Evolutionary conservation across 2,329 filamentous ascomycete genomes (phyloP).

Genomic region (Colletotrichum sp.): DNA sequence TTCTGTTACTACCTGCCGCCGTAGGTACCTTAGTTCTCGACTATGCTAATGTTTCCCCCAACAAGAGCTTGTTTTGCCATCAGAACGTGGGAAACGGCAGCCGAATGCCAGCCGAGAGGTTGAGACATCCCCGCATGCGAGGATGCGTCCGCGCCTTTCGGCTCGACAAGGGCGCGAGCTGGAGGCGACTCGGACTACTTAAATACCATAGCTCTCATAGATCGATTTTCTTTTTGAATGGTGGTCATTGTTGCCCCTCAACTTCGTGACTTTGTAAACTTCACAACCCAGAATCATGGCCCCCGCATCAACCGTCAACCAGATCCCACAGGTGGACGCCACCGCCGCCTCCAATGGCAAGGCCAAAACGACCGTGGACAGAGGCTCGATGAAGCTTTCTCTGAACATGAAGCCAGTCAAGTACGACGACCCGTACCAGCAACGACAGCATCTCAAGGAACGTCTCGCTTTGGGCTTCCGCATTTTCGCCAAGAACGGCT

Average conservation of each 20-base stretch:
- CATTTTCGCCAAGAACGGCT: slow-evolving; percentile 62
- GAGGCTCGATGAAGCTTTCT: background rate
- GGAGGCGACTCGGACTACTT: background rate
- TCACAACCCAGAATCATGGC: background rate
- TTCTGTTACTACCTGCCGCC: background rate
- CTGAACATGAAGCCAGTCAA: slow-evolving; percentile 2
- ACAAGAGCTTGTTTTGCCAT: background rate
- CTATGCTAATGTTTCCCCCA: background rate
- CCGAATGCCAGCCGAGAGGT: background rate
- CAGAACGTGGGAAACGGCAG: background rate
- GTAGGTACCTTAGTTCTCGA: background rate
- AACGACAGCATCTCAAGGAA: slow-evolving; percentile 59
- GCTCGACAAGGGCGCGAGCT: background rate
- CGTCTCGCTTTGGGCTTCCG: slow-evolving; percentile 61
- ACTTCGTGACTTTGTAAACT: background rate
- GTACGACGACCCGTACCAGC: slow-evolving; percentile 35
- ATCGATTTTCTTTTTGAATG: too few species aligned
- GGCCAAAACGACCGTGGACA: background rate
- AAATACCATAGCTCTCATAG: background rate
- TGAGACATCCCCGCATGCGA: background rate
- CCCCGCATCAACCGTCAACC: background rate
- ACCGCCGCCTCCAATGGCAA: slow-evolving; percentile 4
- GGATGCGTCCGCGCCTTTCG: background rate
- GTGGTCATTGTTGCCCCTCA: background rate
- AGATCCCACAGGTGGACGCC: background rate